Evolutionary conservation across 2,329 filamentous ascomycete genomes (phyloP).

Genomic region (Sporothrix globosa): DNA sequence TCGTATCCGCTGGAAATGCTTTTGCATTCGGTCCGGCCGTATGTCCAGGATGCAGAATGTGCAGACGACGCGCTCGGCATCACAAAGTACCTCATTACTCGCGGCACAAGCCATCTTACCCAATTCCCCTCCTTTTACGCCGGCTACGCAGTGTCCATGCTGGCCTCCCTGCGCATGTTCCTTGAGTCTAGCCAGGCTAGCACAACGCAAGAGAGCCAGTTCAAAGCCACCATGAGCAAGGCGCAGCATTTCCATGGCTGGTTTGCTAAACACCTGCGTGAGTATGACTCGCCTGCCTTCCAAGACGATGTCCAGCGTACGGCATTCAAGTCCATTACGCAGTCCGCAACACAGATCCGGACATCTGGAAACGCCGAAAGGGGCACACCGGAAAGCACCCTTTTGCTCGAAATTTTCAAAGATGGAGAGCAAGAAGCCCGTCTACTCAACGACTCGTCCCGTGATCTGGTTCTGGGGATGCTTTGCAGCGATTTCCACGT

Average conservation of each 20-base stretch:
- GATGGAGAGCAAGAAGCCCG: conserved; percentile 66
- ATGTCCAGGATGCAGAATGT: conserved; percentile 81
- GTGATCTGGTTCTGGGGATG: conserved; percentile 69
- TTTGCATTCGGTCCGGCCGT: conserved; percentile 75
- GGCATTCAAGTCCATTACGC: conserved; percentile 68
- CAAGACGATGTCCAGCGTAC: conserved; percentile 52
- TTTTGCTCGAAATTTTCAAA: conserved; percentile 77
- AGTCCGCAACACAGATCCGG: conserved; percentile 68
- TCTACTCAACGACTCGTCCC: conserved; percentile 71
- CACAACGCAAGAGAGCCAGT: conserved; percentile 83
- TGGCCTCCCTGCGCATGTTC: conserved; percentile 78
- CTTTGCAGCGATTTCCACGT: conserved; percentile 75
- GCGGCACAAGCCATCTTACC: conserved; percentile 66
- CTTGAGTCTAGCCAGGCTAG: conserved; percentile 73
- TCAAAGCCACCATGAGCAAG: conserved; percentile 74
- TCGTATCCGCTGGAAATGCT: conserved; percentile 91
- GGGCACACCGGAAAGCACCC: conserved; percentile 73
- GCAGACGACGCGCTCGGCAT: conserved; percentile 89
- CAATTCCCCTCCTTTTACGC: conserved; percentile 74
- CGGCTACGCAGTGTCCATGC: conserved; percentile 75
- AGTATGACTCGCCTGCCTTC: conserved; percentile 61
- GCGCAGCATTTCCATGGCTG: conserved; percentile 76
- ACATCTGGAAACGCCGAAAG: conserved; percentile 69
- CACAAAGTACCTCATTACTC: conserved; percentile 77
- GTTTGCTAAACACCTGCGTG: conserved; percentile 70